Evolutionary conservation across 2,329 filamentous ascomycete genomes (phyloP), one percentile per base, ranked within the genome.

Genomic region (Capronia coronata): DNA sequence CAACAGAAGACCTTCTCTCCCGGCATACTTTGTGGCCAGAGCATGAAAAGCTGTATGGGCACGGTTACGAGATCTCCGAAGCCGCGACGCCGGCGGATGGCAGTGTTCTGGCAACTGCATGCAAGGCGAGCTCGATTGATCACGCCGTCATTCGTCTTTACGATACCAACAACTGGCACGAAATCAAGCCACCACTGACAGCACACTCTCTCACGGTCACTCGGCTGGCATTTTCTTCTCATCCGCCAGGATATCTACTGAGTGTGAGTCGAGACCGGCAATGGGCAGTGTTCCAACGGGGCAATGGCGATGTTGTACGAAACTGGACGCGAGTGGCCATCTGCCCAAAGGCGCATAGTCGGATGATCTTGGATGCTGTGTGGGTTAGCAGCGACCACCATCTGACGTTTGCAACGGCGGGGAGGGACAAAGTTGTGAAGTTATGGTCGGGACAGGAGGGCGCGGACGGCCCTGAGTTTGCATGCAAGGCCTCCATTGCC

Each of bases 21-120:
- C 82, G 90, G 7, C 83, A 94, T 66, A 94, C 93, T 0, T 80
- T 98, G 25, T 98, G 90, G 89, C 93, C 93, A 2, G 93, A 98
- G 65, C 81, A 81, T 5, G 93, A 98, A 67, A 98, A 98, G 71
- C 78, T 98, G 1, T 98, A 98, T 68, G 93, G 93, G 1, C 93
- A 98, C 68, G 93, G 93, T 23, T 96, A 96, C 69, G 93, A 98
- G 68, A 91, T 98, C 43, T 94, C 88, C 1, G 86, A 87, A 30
- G 79, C 95, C 13, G 86, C 90, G 9, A 78, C 84, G 6, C 88
- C 82, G 62, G 79, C 86, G 62, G 82, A 89, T 60, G 84, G 86
- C 10, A 73, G 68, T 2, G 68, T 96, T 18, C 77, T 98, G 11
- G 93, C 93, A 25, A 96, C 90, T 46, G 89, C 93, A 1, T 98